Evolutionary conservation across 202 grass and related monocot species (phyloP), one percentile per base, ranked within the genome.

Genomic region (Musa balbisiana): DNA sequence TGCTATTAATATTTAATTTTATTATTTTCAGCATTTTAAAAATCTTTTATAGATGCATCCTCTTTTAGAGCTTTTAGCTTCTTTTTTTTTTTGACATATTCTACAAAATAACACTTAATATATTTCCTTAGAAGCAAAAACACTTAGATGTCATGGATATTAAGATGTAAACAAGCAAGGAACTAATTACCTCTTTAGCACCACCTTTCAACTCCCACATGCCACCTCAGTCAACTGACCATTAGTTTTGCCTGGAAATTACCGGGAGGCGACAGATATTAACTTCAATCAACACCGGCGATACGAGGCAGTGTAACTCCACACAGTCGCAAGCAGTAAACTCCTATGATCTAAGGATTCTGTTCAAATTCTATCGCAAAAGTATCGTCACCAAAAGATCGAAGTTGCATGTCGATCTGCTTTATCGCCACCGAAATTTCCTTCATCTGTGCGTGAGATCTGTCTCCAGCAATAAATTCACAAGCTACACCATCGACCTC

Each of bases 401-500:
- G 73, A 20, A 80, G 43, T 64, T 80, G 78, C 56, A 73, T 72
- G 21, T 80, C 55, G 12, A 80, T 64, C 20, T 49, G 69, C 49
- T 69, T 73, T n/a, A 73, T 21, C 13, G n/a, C 51, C 14, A 14
- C 51, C 16, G 55, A 1, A 56, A 80, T 73, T 10, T 73, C 69
- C 20, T 72, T 9, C 29, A 73, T 80, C 10, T 53, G 12, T 15
- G 12, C 15, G 16, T 80, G 68, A 3, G 78, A 73, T 24, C 56
- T 16, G 53, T 80, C 78, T 63, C 69, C 69, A 2, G 78, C 69
- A 12, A 73, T 58, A 64, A 80, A 73, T 24, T 80, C 78, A 64
- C 49, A 73, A 19, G 78, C 69, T 23, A 73, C 55, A 72, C 69
- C 78, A 73, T 80, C 56, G 22, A 80, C 78, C 50, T 80, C 78